Conservation (phyloP, 1,284 basidiomycete species). For the Trametes versicolor region DNA sequence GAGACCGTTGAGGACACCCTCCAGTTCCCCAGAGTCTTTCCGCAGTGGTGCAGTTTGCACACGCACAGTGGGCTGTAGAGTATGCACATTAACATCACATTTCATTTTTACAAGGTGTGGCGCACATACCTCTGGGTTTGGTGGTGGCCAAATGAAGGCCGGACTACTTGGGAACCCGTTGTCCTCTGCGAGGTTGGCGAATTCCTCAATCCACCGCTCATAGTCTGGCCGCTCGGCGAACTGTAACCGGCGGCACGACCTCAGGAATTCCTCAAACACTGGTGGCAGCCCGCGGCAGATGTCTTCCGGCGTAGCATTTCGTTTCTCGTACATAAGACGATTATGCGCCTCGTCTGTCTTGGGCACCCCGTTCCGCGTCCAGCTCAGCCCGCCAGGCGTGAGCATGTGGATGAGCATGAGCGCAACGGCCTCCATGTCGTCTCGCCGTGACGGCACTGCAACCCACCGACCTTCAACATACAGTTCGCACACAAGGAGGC, state of each 20-base stretch:
- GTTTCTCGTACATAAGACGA: conserved; percentile 69
- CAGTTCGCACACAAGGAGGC: no score
- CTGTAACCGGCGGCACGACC: conserved; percentile 71
- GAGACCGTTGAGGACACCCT: conserved; percentile 64
- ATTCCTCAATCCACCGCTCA: conserved; percentile 65
- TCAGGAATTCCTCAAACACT: conserved; percentile 78
- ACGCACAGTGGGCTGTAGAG: conserved; percentile 39
- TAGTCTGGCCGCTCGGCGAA: conserved; percentile 78
- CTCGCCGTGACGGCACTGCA: conserved; percentile 75
- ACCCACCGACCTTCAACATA: no score
- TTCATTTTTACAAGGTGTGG: no score
- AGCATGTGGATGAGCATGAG: conserved; percentile 82
- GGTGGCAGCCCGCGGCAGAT: conserved; percentile 74
- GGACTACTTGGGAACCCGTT: conserved; percentile 65
- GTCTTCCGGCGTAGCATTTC: conserved; percentile 64
- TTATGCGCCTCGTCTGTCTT: conserved; percentile 70
- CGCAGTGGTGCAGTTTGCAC: conserved; percentile 28
- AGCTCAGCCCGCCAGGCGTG: conserved; percentile 76
- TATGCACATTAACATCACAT: no score
- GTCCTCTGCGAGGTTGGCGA: conserved; percentile 65
- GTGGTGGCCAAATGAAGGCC: conserved; percentile 77
- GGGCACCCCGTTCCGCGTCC: conserved; percentile 81
- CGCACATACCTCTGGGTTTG: conserved; percentile 43
- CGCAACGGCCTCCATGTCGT: conserved; percentile 79
- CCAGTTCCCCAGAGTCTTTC: conserved; percentile 46